phyloP scores from a whole-genome alignment of 306 rosid genomes.

The Gynostemma pentaphyllum region DNA sequence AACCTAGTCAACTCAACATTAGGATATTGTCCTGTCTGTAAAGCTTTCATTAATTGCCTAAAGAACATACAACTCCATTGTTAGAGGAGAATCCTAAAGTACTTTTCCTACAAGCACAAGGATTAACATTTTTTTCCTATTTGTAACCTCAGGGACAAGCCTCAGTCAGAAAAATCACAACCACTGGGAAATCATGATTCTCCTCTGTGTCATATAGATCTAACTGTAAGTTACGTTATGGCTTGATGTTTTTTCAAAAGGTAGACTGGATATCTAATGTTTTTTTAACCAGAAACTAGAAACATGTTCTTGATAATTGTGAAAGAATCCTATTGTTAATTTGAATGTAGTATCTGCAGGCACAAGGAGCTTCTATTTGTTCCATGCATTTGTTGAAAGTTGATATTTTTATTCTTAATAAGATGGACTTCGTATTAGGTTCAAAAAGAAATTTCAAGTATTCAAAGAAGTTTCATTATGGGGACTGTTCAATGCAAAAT shows the following conservation, averaged over 20 bases:
- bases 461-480: no score
- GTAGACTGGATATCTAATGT: neutral
- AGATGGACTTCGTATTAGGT: no score
- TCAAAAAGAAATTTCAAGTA: no score
- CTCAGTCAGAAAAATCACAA: slow-evolving; percentile 58
- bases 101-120: neutral
- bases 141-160: slow-evolving; percentile 49
- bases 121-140: slow-evolving; percentile 18
- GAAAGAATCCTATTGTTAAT: neutral
- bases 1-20: neutral
- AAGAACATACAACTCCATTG: neutral
- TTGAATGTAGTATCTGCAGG: neutral
- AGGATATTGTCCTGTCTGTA: neutral
- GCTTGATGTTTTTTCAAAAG: neutral
- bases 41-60: neutral
- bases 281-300: neutral
- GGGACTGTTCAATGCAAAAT: no score
- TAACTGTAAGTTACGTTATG: slow-evolving; percentile 48
- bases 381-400: neutral
- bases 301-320: neutral
- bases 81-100: neutral
- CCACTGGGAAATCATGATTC: slow-evolving; percentile 62
- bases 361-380: neutral
- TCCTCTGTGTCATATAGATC: slow-evolving; percentile 55
- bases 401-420: no score